phyloP scores from a whole-genome alignment of 495 filamentous ascomycete species.

The Penicillium steckii region DNA sequence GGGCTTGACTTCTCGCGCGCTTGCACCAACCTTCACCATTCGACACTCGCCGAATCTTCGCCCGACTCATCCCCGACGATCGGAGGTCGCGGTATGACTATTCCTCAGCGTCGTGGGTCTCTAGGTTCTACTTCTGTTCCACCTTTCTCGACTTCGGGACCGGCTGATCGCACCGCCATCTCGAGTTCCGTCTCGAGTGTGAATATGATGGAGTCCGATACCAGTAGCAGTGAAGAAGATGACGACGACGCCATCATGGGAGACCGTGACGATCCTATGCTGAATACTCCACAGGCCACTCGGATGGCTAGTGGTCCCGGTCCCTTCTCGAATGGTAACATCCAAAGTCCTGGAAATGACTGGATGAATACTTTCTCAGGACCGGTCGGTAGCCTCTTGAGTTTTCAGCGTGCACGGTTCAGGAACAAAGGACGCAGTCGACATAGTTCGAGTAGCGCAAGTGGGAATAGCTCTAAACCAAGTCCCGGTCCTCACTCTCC shows the following conservation, averaged over 20 bases:
- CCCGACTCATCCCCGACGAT: slow-evolving; percentile 94
- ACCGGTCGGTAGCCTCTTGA: slow-evolving; percentile 64
- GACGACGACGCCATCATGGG: slow-evolving; percentile 79
- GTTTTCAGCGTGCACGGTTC: slow-evolving; percentile 68
- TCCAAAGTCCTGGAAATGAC: slow-evolving; percentile 51
- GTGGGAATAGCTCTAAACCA: slow-evolving; percentile 65
- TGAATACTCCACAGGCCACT: slow-evolving; percentile 52
- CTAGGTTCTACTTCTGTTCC: slow-evolving; percentile 39
- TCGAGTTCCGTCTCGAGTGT: slow-evolving; percentile 87
- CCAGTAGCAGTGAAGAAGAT: slow-evolving; percentile 70
- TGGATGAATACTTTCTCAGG: slow-evolving; percentile 66
- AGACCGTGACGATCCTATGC: slow-evolving; percentile 78
- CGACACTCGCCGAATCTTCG: slow-evolving; percentile 85
- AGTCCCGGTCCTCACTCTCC: slow-evolving; percentile 65
- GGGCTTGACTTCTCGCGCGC: slow-evolving; percentile 91
- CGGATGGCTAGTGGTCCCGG: slow-evolving; percentile 40
- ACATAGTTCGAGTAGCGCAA: slow-evolving; percentile 70
- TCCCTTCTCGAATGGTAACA: slow-evolving; percentile 43
- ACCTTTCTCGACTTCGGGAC: slow-evolving; percentile 40
- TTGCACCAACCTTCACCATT: slow-evolving; percentile 94
- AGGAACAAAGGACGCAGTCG: slow-evolving; percentile 55
- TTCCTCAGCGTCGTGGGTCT: slow-evolving; percentile 61
- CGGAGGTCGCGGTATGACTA: slow-evolving; percentile 72
- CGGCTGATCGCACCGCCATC: slow-evolving; percentile 65
- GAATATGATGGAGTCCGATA: slow-evolving; percentile 75